These are phyloP conservation scores for Ascoidea asiatica DNA, from an alignment of 805 yeast species.

Conservation along the genomic window DNA sequence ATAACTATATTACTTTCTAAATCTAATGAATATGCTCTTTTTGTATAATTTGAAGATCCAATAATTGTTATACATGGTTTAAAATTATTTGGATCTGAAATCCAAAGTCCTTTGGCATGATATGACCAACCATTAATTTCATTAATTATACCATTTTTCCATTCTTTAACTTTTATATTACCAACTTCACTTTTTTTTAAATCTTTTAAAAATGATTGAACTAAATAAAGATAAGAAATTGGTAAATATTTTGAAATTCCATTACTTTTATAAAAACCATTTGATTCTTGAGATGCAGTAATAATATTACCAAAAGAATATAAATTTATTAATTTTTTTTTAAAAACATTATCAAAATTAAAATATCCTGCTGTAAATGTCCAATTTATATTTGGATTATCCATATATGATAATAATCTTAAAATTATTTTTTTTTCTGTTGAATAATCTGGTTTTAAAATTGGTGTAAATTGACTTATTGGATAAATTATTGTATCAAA, in stretches of 20 bases:
- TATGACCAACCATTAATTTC: slow-evolving; percentile 87
- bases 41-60: slow-evolving; percentile 90
- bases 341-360: slow-evolving; percentile 72
- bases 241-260: slow-evolving; percentile 80
- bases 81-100: slow-evolving; percentile 39
- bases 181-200: slow-evolving; percentile 26
- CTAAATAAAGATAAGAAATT: slow-evolving; percentile 69
- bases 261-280: slow-evolving; percentile 76
- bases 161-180: slow-evolving; percentile 51
- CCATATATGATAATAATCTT: slow-evolving; percentile 40
- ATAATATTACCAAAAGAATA: slow-evolving; percentile 57
- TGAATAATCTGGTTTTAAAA: slow-evolving; percentile 52
- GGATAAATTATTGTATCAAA: slow-evolving; percentile 70
- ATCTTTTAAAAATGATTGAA: slow-evolving; percentile 50
- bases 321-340: slow-evolving; percentile 39
- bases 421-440: slow-evolving; percentile 72
- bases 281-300: slow-evolving; percentile 89
- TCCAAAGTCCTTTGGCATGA: slow-evolving; percentile 95
- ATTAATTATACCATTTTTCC: slow-evolving; percentile 81
- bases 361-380: slow-evolving; percentile 94
- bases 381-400: slow-evolving; percentile 51
- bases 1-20: slow-evolving; percentile 79
- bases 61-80: slow-evolving; percentile 66
- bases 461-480: slow-evolving; percentile 80
- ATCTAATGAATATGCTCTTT: slow-evolving; percentile 77